Percentiles rank a stretch among this genome's conserved stretches.
These are phyloP conservation scores for Kuraishia cidri DNA, from an alignment of 805 yeast genomes.

Conservation along the genomic window DNA sequence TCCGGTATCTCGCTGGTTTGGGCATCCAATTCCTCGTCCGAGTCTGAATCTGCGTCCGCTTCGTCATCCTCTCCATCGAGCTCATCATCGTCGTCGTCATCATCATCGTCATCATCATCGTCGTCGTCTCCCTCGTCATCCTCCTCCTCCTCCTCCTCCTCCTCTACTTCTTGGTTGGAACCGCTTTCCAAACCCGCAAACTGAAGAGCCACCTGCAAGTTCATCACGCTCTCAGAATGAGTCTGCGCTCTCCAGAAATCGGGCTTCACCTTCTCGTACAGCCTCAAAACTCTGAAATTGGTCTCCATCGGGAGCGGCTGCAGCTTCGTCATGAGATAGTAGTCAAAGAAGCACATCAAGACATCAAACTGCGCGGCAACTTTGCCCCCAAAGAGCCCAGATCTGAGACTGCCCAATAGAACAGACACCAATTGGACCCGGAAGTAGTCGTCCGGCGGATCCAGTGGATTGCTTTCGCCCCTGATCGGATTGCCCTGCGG, in stretches of 20 bases:
- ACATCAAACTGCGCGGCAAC: constrained; percentile 18
- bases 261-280: constrained; percentile 23
- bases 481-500: constrained; percentile 46
- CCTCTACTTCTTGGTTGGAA: constrained; percentile 9
- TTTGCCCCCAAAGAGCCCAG: constrained; percentile 5
- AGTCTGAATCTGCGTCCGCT: constrained; percentile 3
- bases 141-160: constrained; percentile 12
- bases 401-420: constrained; percentile 23
- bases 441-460: constrained; percentile 62
- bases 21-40: constrained; percentile 3
- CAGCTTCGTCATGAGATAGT: constrained; percentile 53
- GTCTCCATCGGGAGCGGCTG: constrained; percentile 58
- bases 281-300: constrained; percentile 39
- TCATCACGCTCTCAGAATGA: constrained; percentile 32
- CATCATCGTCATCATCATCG: constrained; percentile 15
- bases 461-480: constrained; percentile 31
- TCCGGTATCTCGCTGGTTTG: constrained; percentile 1
- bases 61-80: constrained; percentile 17
- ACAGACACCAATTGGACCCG: constrained; percentile 49
- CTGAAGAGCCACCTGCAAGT: no score
- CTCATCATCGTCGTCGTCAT: constrained; percentile 10
- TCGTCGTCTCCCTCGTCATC: constrained; percentile 14
- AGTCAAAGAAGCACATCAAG: constrained; percentile 59
- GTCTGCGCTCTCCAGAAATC: constrained; percentile 24
- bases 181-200: no score